A percentile compares a stretch with the other conserved stretches of the same genome.
Conservation (phyloP, 1,139 yeast species). For the Yamadazyma spencermartinsiae region DNA sequence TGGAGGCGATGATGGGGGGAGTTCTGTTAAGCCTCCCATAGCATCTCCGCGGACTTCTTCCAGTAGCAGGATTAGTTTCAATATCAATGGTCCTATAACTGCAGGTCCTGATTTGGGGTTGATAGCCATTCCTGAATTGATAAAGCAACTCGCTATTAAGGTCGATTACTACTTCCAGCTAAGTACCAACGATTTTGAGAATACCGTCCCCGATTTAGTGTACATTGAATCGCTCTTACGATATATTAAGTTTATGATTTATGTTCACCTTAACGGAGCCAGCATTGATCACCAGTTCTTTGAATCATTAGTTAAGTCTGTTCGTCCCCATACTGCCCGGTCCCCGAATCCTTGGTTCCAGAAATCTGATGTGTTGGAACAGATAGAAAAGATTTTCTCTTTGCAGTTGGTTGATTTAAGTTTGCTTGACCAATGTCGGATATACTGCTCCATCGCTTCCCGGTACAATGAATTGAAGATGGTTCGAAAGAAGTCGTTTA, state of each 20-base stretch:
- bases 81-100: constrained; percentile 8
- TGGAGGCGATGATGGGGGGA: too few relatives aligned
- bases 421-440: constrained; percentile 53
- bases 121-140: constrained; percentile 46
- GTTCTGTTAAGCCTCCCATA: constrained; percentile 1
- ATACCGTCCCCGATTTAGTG: constrained; percentile 80
- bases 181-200: constrained; percentile 63
- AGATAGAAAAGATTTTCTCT: constrained; percentile 47
- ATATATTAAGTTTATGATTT: constrained; percentile 59
- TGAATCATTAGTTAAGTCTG: constrained; percentile 26
- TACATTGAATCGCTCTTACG: constrained; percentile 73
- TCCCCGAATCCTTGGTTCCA: constrained; percentile 18
- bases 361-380: constrained; percentile 48
- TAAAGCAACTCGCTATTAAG: constrained; percentile 46
- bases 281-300: constrained; percentile 46
- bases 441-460: constrained; percentile 67
- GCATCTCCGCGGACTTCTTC: constrained; percentile 37
- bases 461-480: constrained; percentile 64
- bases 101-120: constrained; percentile 28
- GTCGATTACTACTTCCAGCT: constrained; percentile 58
- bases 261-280: constrained; percentile 48
- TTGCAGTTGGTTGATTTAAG: constrained; percentile 46
- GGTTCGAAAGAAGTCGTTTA: constrained; percentile 67
- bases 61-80: constrained; percentile 23
- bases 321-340: constrained; percentile 8